Conservation (phyloP, 1,284 basidiomycete genomes). For the Ceratobasidium sp. region DNA sequence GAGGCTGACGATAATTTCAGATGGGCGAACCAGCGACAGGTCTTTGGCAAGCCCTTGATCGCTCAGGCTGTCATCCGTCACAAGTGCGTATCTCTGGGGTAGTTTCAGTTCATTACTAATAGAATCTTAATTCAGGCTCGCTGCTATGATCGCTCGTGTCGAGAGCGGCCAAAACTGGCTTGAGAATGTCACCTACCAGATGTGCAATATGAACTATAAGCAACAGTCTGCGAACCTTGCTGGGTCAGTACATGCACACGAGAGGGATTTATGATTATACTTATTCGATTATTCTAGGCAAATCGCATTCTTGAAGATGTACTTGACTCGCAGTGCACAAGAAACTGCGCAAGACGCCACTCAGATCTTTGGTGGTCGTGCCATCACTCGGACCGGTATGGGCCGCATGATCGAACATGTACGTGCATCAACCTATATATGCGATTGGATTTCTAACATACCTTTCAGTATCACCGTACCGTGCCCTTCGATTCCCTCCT, state of each 20-base stretch:
- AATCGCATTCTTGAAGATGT: constrained; percentile 84
- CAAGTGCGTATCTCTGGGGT: constrained; percentile 56
- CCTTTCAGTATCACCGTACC: constrained; percentile 71
- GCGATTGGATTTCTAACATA: constrained; percentile 38
- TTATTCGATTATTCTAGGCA: constrained; percentile 62
- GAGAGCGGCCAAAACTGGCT: constrained; percentile 70
- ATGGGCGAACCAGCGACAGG: constrained; percentile 62
- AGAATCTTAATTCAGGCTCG: constrained; percentile 56
- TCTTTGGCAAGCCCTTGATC: constrained; percentile 65
- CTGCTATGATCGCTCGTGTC: constrained; percentile 66
- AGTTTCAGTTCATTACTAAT: background rate
- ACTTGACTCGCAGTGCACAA: constrained; percentile 74
- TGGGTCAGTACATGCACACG: constrained; percentile 53
- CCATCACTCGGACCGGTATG: constrained; percentile 81
- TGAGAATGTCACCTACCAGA: constrained; percentile 67
- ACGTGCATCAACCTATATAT: constrained; percentile 49
- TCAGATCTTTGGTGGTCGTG: constrained; percentile 84
- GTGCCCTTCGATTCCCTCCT: constrained; percentile 75
- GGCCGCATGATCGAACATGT: constrained; percentile 79
- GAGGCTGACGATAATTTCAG: constrained; percentile 42
- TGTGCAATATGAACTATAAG: constrained; percentile 68
- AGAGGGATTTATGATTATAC: background rate
- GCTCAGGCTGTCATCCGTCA: constrained; percentile 66
- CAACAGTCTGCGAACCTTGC: constrained; percentile 63
- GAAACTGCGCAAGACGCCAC: constrained; percentile 84